Evolutionary conservation across 116 monocot species (phyloP), one percentile per base, ranked within the genome.

Genomic region (Trichopus zeylanicus): DNA sequence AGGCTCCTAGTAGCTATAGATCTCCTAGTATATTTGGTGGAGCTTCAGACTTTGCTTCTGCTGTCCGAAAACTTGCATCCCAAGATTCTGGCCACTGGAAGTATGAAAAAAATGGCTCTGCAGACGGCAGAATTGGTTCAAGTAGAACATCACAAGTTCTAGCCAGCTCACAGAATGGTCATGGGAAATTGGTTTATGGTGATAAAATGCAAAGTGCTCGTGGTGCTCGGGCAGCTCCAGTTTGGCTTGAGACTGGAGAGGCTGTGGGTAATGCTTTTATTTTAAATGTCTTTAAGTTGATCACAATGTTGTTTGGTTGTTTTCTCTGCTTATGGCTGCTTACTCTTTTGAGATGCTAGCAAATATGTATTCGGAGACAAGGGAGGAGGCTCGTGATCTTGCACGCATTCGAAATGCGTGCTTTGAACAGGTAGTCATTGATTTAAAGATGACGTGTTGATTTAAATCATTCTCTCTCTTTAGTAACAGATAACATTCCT

Each of bases 321-420:
- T 49, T 20, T 49, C 7, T 49, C 23, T 24, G 22, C 23, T 49
- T 22, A 22, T 49, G 49, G 49, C 23, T 49, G 19, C 23, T 22
- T 24, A 49, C 23, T 49, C 19, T 22, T 49, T 49, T 49, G 49
- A 24, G 49, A 54, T 55, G 18, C 48, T 70, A 95, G 95, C 67
- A 62, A 81, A 74, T 59, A 51, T 77, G 31, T 79, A 79, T 82
- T 74, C 84, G 19, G 77, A 90, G 56, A 60, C 72, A 10, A 84
- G 80, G 79, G 87, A 84, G 67, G 95, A 90, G 61, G 81, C 77
- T 61, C 75, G 70, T 53, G 87, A 95, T 63, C 70, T 79, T 29
- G 75, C 84, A 47, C 69, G 75, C 31, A 68, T 87, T 61, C 68
- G 84, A 51, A 83, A 87, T 79, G 62, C 81, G 37, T 86, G 55